Evolutionary conservation across 2,329 filamentous ascomycete species (phyloP).

Genomic region (Aspergillus sojae): DNA sequence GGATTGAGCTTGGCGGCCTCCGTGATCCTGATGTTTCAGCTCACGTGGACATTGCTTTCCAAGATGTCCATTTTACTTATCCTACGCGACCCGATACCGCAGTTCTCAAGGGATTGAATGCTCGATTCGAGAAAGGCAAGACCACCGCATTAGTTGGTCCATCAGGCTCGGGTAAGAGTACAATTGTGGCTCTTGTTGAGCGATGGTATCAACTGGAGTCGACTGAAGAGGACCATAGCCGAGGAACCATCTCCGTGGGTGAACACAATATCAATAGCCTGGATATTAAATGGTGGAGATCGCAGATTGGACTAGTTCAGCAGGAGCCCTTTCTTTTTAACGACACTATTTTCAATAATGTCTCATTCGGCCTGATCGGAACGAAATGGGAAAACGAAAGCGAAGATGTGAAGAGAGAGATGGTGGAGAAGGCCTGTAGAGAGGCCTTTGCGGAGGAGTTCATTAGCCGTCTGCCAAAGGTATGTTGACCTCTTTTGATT

Average conservation of each 20-base stretch:
- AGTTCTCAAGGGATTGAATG: constrained; percentile 38
- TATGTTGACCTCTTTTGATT: constrained; percentile 2
- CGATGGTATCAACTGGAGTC: constrained; percentile 43
- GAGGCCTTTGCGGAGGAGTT: constrained; percentile 73
- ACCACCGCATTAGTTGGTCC: constrained; percentile 50
- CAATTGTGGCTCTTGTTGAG: constrained; percentile 47
- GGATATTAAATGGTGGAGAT: constrained; percentile 63
- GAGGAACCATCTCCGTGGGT: constrained; percentile 57
- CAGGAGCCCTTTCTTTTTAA: constrained; percentile 72
- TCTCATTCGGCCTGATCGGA: constrained; percentile 58
- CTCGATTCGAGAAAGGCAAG: constrained; percentile 38
- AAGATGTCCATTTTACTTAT: constrained; percentile 72
- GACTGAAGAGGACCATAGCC: constrained; percentile 8
- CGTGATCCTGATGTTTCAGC: constrained; percentile 55
- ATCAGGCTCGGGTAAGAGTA: constrained; percentile 51
- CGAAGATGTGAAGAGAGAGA: constrained; percentile 47
- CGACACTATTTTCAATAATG: constrained; percentile 65
- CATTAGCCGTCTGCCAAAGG: constrained; percentile 61
- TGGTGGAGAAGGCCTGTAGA: constrained; percentile 63
- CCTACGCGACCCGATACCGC: constrained; percentile 51
- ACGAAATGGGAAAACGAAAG: constrained; percentile 38
- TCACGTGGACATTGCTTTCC: constrained; percentile 60
- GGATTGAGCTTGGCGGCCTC: constrained; percentile 39
- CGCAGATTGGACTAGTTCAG: constrained; percentile 65
- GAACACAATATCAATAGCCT: constrained; percentile 58